Percentiles rank a stretch among this genome's conserved stretches.
Conservation (phyloP, 208 protist genomes). For the Spongospora subterranea region DNA sequence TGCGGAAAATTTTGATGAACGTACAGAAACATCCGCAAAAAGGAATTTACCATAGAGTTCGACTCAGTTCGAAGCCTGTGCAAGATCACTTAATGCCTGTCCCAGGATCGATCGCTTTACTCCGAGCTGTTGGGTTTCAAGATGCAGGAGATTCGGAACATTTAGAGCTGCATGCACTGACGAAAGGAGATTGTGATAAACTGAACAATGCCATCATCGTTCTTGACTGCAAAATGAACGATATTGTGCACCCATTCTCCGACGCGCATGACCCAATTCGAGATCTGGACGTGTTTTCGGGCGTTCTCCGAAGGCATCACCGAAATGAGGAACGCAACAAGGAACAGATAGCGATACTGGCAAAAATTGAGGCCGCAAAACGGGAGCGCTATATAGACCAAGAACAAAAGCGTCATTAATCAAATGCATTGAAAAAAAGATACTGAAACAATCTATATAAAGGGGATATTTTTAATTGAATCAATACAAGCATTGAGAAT, state of each 20-base stretch:
- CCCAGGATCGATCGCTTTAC: neutral
- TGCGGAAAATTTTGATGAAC: constrained; percentile 1
- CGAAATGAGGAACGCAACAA: neutral
- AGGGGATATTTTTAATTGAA: no score
- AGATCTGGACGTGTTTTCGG: neutral
- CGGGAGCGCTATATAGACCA: neutral
- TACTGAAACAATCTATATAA: no score
- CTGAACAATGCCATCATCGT: neutral
- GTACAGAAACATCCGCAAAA: constrained; percentile 30
- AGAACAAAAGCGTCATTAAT: neutral
- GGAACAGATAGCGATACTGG: neutral
- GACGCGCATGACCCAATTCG: neutral
- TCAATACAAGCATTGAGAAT: no score
- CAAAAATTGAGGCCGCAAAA: constrained; percentile 35
- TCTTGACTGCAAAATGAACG: neutral
- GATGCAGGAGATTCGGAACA: constrained; percentile 35
- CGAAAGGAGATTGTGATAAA: neutral
- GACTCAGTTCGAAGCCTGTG: neutral
- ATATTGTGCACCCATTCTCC: neutral
- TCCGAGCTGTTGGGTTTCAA: neutral
- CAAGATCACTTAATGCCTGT: constrained; percentile 36
- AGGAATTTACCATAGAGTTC: neutral
- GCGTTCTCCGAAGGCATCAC: neutral
- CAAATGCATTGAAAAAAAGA: no score
- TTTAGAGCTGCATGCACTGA: neutral